Evolutionary conservation across 1,284 basidiomycete species (phyloP).

Genomic region (Ganoderma boninense): DNA sequence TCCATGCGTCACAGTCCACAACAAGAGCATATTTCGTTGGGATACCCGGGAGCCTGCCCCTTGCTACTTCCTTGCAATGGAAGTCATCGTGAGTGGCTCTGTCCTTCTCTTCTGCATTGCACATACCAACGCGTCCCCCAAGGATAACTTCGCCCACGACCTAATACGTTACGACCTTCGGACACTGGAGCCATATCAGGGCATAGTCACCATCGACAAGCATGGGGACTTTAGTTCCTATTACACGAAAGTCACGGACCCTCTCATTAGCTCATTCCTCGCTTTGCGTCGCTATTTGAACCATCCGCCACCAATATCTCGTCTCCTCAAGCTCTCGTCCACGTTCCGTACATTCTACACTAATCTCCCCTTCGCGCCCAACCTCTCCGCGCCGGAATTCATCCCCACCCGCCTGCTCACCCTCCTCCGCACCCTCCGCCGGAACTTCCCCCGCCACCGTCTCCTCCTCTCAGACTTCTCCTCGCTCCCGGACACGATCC

Average conservation of each 20-base stretch:
- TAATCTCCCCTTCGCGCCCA: constrained; percentile 88
- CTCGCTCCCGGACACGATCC: constrained; percentile 86
- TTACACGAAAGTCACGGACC: constrained; percentile 88
- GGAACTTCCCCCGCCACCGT: constrained; percentile 90
- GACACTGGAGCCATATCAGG: constrained; percentile 86
- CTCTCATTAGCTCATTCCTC: constrained; percentile 81
- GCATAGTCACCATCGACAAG: constrained; percentile 82
- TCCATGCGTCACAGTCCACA: constrained; percentile 75
- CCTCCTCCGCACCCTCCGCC: constrained; percentile 85
- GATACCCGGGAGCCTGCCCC: constrained; percentile 78
- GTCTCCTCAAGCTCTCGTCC: constrained; percentile 63
- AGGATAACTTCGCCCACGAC: constrained; percentile 99
- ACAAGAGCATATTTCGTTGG: constrained; percentile 93
- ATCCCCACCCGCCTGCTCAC: constrained; percentile 93
- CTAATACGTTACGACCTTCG: constrained; percentile 89
- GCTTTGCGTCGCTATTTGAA: constrained; percentile 65
- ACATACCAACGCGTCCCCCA: constrained; percentile 39
- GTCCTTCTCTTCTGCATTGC: background rate
- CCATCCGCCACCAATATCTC: constrained; percentile 63
- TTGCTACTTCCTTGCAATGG: constrained; percentile 94
- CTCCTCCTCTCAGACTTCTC: constrained; percentile 95
- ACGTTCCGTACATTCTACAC: constrained; percentile 69
- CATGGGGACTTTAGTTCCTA: constrained; percentile 88
- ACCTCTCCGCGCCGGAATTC: constrained; percentile 91
- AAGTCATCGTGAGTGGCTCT: constrained; percentile 82